Evolutionary conservation across 164 flowering plant genomes (phyloP).

Genomic region (Chimonanthus praecox): DNA sequence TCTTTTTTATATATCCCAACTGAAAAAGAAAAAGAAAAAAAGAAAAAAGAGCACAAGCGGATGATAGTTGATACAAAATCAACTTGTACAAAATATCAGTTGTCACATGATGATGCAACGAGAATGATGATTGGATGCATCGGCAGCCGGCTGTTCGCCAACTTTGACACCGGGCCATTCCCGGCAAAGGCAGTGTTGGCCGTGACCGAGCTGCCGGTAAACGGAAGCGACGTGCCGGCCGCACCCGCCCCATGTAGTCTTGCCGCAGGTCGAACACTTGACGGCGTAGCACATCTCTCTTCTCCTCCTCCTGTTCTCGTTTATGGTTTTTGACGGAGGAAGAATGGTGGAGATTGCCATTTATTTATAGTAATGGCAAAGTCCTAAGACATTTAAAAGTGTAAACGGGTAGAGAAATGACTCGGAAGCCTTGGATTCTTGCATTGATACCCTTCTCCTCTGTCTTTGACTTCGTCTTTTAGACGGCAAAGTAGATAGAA

Average conservation of each 20-base stretch:
- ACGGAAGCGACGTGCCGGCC: constrained; percentile 43
- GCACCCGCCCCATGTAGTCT: constrained; percentile 49
- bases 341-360: not conserved
- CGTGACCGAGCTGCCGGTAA: constrained; percentile 28
- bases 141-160: not conserved
- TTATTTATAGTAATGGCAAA: not conserved
- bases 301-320: not conserved
- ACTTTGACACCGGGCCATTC: constrained; percentile 43
- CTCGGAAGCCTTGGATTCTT: no score
- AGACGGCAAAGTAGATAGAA: no score
- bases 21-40: no score
- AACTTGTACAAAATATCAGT: no score
- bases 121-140: not conserved
- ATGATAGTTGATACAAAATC: no score
- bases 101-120: not conserved
- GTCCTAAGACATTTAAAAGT: no score
- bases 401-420: no score
- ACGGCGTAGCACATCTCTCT: constrained; percentile 42
- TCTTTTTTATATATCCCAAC: no score
- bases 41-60: no score
- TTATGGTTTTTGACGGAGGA: not conserved
- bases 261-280: constrained; percentile 34
- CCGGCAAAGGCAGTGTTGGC: constrained; percentile 38
- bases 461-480: no score
- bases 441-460: no score